Evolutionary conservation across 805 yeast genomes (phyloP), one percentile per base, ranked within the genome.

Genomic region (Ogataea salicorniae): DNA sequence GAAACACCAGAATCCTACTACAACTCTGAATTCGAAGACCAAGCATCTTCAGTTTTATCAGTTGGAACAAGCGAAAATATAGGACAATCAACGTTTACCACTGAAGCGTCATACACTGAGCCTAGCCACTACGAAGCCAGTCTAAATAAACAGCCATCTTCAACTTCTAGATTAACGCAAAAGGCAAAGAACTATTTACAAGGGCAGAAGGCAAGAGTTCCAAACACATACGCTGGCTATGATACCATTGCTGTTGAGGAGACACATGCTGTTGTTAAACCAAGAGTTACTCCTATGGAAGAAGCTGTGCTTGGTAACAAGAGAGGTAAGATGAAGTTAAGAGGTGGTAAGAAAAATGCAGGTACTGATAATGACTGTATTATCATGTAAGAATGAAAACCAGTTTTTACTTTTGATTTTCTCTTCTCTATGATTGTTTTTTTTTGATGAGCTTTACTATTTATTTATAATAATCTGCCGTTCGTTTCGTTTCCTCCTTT

Each of bases 361-460:
- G 48, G 36, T 23, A 52, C 50, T 38, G 63, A 56, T 23, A 56
- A 56, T 29, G 66, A 64, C 42, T 66, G 70, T 52, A 61, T 64
- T 7, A 64, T 66, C 42, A 63, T 66, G 69, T 66, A 49, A 55
- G 20, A 3, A 8, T 22, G 37, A 5, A 38, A 35, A 40, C 26
- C 20, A 4, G 20, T 20, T 20, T 20, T 20, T 20, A 4, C 20
- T 20, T 3, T 20, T 20, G 20, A 20, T 20, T 20, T 20, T 20
- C 20, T 20, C 20, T 20, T 20, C 20, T 20, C 20, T 4, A 20
- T 20, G 20, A 3, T 20, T 20, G 20, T 20, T 20, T 20, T n/a
- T n/a, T 42, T 6, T 39, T 44, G 46, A 37, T 5, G 20, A 35
- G 13, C 31, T 11, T 9, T 26, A 26, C 31, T 26, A 5, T 26